Percentiles rank a stretch among this genome's conserved stretches.
These are phyloP conservation scores for Xylaria sp. DNA, from an alignment of 2,329 filamentous ascomycete genomes.

Conservation along the genomic window DNA sequence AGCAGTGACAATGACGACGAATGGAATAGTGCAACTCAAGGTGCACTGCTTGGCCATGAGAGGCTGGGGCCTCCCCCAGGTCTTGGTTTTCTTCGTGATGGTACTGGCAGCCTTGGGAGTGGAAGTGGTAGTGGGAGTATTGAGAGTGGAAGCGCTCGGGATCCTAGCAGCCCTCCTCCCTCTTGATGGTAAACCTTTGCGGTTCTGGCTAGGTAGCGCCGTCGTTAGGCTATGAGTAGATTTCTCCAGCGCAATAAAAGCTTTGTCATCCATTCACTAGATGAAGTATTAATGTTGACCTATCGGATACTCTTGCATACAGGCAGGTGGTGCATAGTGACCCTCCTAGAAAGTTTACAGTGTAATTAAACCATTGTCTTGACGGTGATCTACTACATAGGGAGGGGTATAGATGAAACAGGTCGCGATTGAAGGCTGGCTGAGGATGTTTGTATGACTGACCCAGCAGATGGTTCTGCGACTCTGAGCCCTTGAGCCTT, in stretches of 20 bases:
- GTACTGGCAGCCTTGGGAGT: slow-evolving; percentile 46
- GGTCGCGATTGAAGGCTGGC: too few species aligned
- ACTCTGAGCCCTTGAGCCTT: too few species aligned
- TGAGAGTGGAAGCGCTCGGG: slow-evolving; percentile 54
- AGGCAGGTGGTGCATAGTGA: not conserved
- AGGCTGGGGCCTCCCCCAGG: slow-evolving; percentile 35
- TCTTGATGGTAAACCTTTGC: slow-evolving; percentile 12
- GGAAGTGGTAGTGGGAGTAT: slow-evolving; percentile 45
- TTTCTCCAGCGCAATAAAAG: slow-evolving; percentile 39
- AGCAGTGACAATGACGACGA: slow-evolving; percentile 60
- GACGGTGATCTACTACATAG: too few species aligned
- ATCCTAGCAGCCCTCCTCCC: slow-evolving; percentile 56
- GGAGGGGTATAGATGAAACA: too few species aligned
- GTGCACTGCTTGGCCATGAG: slow-evolving; percentile 21
- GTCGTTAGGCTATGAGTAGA: slow-evolving; percentile 25
- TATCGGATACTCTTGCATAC: not conserved
- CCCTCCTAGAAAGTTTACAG: not conserved
- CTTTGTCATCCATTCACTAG: slow-evolving; percentile 31
- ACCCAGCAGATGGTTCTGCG: not conserved
- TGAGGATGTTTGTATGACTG: not conserved
- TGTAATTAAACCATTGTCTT: too few species aligned
- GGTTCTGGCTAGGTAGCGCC: slow-evolving; percentile 1
- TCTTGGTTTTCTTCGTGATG: slow-evolving; percentile 43
- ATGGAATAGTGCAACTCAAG: slow-evolving; percentile 30
- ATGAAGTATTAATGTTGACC: not conserved